Evolutionary conservation across 176 grass and related monocot species (phyloP).

Genomic region (Avena insularis): DNA sequence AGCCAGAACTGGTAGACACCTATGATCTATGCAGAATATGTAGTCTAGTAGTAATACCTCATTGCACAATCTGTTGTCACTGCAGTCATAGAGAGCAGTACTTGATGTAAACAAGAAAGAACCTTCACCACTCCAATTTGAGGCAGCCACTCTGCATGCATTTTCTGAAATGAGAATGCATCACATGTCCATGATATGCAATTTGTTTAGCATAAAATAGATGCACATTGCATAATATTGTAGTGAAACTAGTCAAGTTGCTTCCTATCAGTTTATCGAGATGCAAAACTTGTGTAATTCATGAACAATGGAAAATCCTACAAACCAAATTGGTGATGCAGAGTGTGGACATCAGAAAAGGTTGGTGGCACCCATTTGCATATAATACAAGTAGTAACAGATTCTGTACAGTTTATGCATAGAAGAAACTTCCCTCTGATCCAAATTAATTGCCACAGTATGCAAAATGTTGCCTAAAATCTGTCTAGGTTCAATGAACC

Average conservation of each 20-base stretch:
- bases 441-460: too few species aligned
- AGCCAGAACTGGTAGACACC: background rate
- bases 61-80: slow-evolving; percentile 71
- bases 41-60: slow-evolving; percentile 55
- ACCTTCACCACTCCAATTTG: slow-evolving; percentile 92
- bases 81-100: slow-evolving; percentile 76
- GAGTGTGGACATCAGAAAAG: background rate
- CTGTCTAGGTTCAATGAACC: too few species aligned
- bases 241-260: background rate
- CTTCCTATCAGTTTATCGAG: background rate
- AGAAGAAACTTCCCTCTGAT: background rate
- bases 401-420: background rate
- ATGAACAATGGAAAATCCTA: slow-evolving; percentile 24
- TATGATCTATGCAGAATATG: slow-evolving; percentile 8
- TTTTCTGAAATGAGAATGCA: slow-evolving; percentile 41
- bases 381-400: background rate
- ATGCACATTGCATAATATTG: background rate
- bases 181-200: slow-evolving; percentile 36
- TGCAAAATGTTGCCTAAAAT: too few species aligned
- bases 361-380: background rate
- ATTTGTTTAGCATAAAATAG: background rate
- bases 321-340: slow-evolving; percentile 14
- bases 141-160: slow-evolving; percentile 69
- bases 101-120: slow-evolving; percentile 95
- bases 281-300: background rate